These are phyloP conservation scores for Diplodia sapinea DNA, from an alignment of 2,329 filamentous ascomycete genomes.

Conservation along the genomic window DNA sequence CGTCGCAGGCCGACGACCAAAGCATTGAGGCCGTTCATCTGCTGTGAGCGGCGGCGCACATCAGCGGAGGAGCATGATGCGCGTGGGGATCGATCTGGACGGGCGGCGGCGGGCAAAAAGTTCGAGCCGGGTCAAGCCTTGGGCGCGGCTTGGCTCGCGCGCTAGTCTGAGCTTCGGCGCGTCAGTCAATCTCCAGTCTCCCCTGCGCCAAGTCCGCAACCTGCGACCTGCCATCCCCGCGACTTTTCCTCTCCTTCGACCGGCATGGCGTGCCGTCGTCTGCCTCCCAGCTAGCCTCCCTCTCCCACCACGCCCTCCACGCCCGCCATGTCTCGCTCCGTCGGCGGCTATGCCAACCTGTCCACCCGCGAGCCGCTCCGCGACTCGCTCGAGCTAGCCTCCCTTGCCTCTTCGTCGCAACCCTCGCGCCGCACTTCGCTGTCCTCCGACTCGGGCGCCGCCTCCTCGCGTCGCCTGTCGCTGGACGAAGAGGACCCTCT, in stretches of 20 bases:
- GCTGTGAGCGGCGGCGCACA: not conserved
- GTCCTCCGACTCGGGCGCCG: constrained; percentile 81
- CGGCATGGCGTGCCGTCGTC: constrained; percentile 24
- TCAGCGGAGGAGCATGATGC: constrained; percentile 22
- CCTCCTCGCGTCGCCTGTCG: constrained; percentile 90
- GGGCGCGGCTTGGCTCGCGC: constrained; percentile 2
- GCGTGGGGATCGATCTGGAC: not conserved
- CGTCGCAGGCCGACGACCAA: constrained; percentile 20
- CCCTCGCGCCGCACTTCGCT: constrained; percentile 70
- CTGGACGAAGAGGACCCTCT: constrained; percentile 86
- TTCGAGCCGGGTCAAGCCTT: not conserved
- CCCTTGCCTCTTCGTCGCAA: constrained; percentile 82
- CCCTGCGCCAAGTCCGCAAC: constrained; percentile 31
- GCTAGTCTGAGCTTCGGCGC: constrained; percentile 20
- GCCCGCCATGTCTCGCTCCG: constrained; percentile 44
- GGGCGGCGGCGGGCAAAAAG: constrained; percentile 11
- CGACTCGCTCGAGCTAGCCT: constrained; percentile 96
- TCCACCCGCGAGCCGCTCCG: constrained; percentile 57
- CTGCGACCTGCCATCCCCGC: constrained; percentile 5
- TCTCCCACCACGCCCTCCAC: constrained; percentile 6
- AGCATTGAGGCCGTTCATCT: constrained; percentile 25
- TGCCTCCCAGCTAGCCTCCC: constrained; percentile 21
- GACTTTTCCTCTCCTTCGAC: constrained; percentile 20
- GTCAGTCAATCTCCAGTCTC: constrained; percentile 17
- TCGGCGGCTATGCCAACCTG: constrained; percentile 42